Evolutionary conservation across 2,329 filamentous ascomycete species (phyloP), one percentile per base, ranked within the genome.

Genomic region (Apiospora saccharicola): DNA sequence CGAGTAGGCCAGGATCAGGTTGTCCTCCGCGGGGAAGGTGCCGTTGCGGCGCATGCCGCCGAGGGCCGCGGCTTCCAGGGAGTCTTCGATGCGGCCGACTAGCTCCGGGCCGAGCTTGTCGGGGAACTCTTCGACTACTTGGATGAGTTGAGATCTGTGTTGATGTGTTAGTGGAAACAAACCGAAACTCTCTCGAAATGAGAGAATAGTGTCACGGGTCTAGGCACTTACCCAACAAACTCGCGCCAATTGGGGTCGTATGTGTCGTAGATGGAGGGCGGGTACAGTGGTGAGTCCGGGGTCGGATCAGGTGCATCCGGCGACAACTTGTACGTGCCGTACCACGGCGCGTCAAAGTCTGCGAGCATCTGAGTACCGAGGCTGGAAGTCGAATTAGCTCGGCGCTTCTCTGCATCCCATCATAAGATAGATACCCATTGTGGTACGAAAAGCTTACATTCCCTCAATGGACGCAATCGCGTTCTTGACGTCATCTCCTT

Each of bases 21-120:
- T 84, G 73, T 86, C 84, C 10, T 73, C 80, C 19, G 78, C 74
- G 0, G 82, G 83, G 51, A 76, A 83, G 1, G 81, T 80, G 2
- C 83, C 82, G 69, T 84, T 84, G 41, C 83, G 81, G 6, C 82
- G 79, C 81, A 84, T 84, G 19, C 78, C 79, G 4, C 82, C 82
- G 19, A 84, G 75, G 4, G 82, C 83, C 3, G 81, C 80, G 24
- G 77, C 77, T 22, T 81, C 81, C 0, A 85, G 75, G 1, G 80
- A 79, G 6, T 81, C 77, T 71, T 84, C 82, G 64, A 85, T 83
- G 10, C 76, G 78, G 8, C 74, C 73, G 3, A 83, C 77, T 0
- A 83, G 79, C 10, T 78, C 75, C 3, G 75, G 71, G 22, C 77
- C 78, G 1, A 84, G 76, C 1, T 82, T 75, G 49, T 78, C 72